Conservation (phyloP, 1,139 yeast genomes). For the Tardiomyces blankii region DNA sequence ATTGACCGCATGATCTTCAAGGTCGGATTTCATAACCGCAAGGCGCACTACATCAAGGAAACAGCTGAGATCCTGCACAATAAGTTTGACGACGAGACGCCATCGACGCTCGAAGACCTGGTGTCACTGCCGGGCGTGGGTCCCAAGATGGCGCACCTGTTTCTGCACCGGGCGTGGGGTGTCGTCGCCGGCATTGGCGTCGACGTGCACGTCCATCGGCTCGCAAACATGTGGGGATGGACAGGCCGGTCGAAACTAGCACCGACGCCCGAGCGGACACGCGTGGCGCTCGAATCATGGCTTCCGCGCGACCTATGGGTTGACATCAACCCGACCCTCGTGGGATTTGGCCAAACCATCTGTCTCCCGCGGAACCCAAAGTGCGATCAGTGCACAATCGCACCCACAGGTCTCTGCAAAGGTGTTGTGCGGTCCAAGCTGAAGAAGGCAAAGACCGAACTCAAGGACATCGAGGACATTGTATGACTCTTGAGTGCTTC, state of each 20-base stretch:
- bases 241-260: constrained; percentile 15
- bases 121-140: constrained; percentile 83
- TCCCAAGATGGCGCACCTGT: constrained; percentile 84
- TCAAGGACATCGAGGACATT: neutral
- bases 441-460: constrained; percentile 24
- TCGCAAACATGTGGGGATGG: constrained; percentile 81
- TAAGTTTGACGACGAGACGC: constrained; percentile 50
- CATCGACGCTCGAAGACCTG: constrained; percentile 50
- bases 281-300: constrained; percentile 63
- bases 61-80: constrained; percentile 45
- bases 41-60: constrained; percentile 57
- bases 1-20: constrained; percentile 58
- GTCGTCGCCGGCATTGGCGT: constrained; percentile 76
- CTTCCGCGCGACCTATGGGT: constrained; percentile 65
- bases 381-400: constrained; percentile 65
- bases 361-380: constrained; percentile 64
- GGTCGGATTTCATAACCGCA: constrained; percentile 82
- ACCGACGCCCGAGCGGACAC: constrained; percentile 62
- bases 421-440: constrained; percentile 15
- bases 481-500: no score
- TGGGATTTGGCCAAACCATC: constrained; percentile 87
- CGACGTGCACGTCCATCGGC: constrained; percentile 82
- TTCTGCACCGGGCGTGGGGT: constrained; percentile 75
- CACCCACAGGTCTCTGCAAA: constrained; percentile 41
- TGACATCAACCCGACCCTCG: constrained; percentile 75